Evolutionary conservation across 768 basidiomycete species (phyloP), one percentile per base, ranked within the genome.

Genomic region (Naganishia randhawae): DNA sequence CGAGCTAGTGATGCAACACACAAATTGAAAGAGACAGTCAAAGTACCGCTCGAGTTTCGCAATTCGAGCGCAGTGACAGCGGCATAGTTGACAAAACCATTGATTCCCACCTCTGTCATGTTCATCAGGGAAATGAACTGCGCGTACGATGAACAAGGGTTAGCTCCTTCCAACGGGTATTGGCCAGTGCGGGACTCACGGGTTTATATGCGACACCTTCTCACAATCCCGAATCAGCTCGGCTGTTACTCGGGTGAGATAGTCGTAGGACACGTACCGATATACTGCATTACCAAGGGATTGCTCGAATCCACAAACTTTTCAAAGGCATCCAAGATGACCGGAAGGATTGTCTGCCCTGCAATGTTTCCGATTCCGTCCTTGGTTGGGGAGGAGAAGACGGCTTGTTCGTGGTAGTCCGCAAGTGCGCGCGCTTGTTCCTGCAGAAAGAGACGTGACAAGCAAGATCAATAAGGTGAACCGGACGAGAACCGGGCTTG

Each of bases 41-140:
- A 48, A 0, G 50, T 69, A 31, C 65, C 31, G 32, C 69, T 27
- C 41, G 68, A 29, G 45, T 69, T 61, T 27, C 73, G 63, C 11
- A 78, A 17, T 65, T 78, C 77, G 50, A 74, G 71, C 1, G 73
- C 71, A 0, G 66, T 52, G 2, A 69, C 73, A 1, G 73, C 73
- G 0, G 77, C 75, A 63, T 78, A 78, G 42, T 75, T 74, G 48
- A 76, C 71, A 53, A 76, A 72, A 6, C 50, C 69, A 29, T 67
- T 45, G 10, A 74, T 62, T 42, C 50, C 83, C 29, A 84, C 83
- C 1, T 85, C 83, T 0, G 87, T 89, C 85, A 91, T 86, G 78
- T 89, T 88, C 85, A 93, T 89, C 79, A 93, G 84, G 4, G 90
- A 91, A 75, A 92, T 87, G 85, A 94, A 91, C 71, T 72, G 45